These are phyloP conservation scores for Saturnispora zaruensis DNA, from an alignment of 805 yeast genomes.

Conservation along the genomic window DNA sequence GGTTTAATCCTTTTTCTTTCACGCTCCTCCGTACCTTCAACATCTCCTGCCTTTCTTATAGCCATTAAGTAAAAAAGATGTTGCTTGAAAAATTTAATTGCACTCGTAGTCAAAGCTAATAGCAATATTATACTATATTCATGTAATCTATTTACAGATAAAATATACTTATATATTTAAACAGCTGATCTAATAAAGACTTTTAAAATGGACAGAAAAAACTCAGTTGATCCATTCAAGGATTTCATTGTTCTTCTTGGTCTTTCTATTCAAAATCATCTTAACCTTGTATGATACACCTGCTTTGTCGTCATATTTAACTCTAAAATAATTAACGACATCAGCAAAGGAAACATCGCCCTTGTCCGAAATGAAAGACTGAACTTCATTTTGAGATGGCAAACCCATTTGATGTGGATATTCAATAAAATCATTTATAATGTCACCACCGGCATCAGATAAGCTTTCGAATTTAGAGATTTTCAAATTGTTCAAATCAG, in stretches of 20 bases:
- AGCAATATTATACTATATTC: neutral
- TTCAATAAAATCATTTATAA: slow-evolving; percentile 30
- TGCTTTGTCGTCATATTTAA: slow-evolving; percentile 40
- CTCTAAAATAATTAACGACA: slow-evolving; percentile 53
- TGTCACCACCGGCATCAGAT: slow-evolving; percentile 19
- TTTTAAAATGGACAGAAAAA: neutral
- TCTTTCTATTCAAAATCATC: slow-evolving; percentile 51
- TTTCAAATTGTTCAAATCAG: slow-evolving; percentile 27
- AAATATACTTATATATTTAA: slow-evolving; percentile 11
- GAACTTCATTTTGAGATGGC: slow-evolving; percentile 63
- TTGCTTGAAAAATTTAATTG: neutral
- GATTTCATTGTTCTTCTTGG: slow-evolving; percentile 33
- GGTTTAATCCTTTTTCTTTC: neutral
- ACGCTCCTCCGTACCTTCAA: neutral
- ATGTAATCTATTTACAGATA: neutral
- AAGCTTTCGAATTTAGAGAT: slow-evolving; percentile 27
- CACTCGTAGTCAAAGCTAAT: too few species aligned
- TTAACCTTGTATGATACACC: slow-evolving; percentile 58
- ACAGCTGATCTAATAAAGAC: neutral
- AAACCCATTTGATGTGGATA: slow-evolving; percentile 66
- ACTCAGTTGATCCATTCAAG: slow-evolving; percentile 39
- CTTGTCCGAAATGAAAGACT: slow-evolving; percentile 59
- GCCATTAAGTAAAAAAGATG: neutral
- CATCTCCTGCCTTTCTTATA: neutral
- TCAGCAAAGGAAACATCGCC: slow-evolving; percentile 63